A percentile compares a stretch with the other conserved stretches of the same genome.
These are phyloP conservation scores for Boletus pseudo-olivaceus DNA, from an alignment of 768 basidiomycete species.

Conservation along the genomic window DNA sequence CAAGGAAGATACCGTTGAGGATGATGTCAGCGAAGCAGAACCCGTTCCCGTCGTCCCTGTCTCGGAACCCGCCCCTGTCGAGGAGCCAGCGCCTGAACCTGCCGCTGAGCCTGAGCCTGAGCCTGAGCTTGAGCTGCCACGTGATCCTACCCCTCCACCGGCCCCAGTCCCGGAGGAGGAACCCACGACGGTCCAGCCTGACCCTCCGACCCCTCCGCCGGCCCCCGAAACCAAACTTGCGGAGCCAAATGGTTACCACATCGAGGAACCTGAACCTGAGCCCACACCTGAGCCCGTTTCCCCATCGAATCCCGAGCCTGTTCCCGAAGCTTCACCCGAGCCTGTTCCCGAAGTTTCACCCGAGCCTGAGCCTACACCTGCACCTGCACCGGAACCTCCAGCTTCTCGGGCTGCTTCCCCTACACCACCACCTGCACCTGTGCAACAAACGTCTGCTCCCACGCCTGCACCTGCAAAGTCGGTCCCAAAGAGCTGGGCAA, in stretches of 20 bases:
- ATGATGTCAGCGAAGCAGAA: conserved; percentile 55
- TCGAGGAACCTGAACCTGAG: conserved; percentile 33
- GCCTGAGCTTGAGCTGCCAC: conserved; percentile 32
- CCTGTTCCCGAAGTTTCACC: conserved; percentile 23
- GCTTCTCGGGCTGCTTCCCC: conserved; percentile 22
- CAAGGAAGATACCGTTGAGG: conserved; percentile 91
- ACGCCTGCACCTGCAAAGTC: conserved; percentile 38
- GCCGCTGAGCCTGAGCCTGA: conserved; percentile 23
- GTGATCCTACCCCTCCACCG: conserved; percentile 28
- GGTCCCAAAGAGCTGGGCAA: conserved; percentile 85
- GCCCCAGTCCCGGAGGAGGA: conserved; percentile 35
- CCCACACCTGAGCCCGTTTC: conserved; percentile 23
- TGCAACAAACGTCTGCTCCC: conserved; percentile 28
- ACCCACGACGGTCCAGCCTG: conserved; percentile 37
- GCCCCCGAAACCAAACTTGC: conserved; percentile 39
- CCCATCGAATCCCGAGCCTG: conserved; percentile 25
- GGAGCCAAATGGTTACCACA: conserved; percentile 41
- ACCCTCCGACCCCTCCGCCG: conserved; percentile 33
- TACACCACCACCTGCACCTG: conserved; percentile 28
- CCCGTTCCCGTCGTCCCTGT: conserved; percentile 32
- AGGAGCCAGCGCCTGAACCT: conserved; percentile 31
- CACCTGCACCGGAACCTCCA: conserved; percentile 14
- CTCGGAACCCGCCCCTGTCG: conserved; percentile 36
- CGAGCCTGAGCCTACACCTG: conserved; percentile 30
- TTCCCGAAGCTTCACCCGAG: conserved; percentile 24